Evolutionary conservation across 306 rosid species (phyloP).

Genomic region (Vigna nakashimae): DNA sequence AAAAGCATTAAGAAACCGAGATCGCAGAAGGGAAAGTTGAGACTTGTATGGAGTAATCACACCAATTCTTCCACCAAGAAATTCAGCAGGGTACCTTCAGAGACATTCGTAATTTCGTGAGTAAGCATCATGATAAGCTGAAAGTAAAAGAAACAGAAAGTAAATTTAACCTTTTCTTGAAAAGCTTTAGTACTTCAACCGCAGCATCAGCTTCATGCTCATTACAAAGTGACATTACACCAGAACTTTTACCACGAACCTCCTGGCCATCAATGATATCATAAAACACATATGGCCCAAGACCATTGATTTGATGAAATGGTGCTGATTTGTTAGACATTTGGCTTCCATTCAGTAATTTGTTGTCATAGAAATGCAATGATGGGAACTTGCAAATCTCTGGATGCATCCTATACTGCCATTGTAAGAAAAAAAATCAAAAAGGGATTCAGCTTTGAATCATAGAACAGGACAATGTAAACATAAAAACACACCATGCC

Average conservation of each 20-base stretch:
- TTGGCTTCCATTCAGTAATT: conserved; percentile 77
- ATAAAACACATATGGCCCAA: conserved; percentile 89
- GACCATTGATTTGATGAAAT: conserved; percentile 76
- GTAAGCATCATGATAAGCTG: conserved; percentile 35
- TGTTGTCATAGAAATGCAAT: conserved; percentile 84
- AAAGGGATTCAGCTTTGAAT: conserved; percentile 37
- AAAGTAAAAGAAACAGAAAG: conserved; percentile 14
- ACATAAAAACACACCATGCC: conserved; percentile 25
- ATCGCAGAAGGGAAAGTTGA: conserved; percentile 85
- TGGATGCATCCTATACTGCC: conserved; percentile 99
- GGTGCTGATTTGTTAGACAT: conserved; percentile 77
- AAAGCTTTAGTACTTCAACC: conserved; percentile 73
- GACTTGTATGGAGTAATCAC: conserved; percentile 90
- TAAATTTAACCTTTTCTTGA: conserved; percentile 67
- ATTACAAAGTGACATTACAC: conserved; percentile 82
- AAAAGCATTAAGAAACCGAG: conserved; percentile 77
- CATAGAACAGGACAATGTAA: conserved; percentile 35
- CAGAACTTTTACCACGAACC: conserved; percentile 74
- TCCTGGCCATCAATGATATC: conserved; percentile 85
- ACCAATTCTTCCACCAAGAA: conserved; percentile 80
- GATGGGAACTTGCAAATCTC: conserved; percentile 95
- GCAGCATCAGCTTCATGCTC: conserved; percentile 95
- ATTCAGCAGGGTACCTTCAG: conserved; percentile 80
- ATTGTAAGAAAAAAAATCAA: conserved; percentile 44
- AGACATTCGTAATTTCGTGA: conserved; percentile 42